phyloP scores from a whole-genome alignment of 768 basidiomycete genomes.

The Amanita muscaria region DNA sequence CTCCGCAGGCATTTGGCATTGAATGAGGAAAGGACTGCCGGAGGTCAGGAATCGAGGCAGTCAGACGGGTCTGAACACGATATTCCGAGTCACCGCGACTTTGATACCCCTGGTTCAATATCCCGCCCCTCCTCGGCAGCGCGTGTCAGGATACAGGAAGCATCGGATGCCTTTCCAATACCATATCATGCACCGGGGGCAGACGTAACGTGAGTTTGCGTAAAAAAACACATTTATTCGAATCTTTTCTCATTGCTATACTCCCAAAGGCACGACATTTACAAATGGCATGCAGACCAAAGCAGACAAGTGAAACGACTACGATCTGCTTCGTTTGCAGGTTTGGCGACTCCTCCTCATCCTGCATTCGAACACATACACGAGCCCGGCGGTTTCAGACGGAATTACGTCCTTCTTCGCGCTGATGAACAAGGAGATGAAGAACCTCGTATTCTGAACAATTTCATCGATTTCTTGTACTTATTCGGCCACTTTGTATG shows the following conservation, averaged over 20 bases:
- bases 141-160: slow-evolving; percentile 12
- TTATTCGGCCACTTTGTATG: slow-evolving; percentile 91
- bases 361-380: slow-evolving; percentile 90
- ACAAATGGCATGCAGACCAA: slow-evolving; percentile 87
- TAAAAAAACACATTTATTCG: neutral
- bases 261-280: slow-evolving; percentile 67
- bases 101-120: slow-evolving; percentile 11
- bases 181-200: slow-evolving; percentile 82
- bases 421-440: slow-evolving; percentile 60
- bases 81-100: slow-evolving; percentile 19
- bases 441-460: slow-evolving; percentile 64
- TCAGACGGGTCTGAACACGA: slow-evolving; percentile 21
- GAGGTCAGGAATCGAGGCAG: slow-evolving; percentile 21
- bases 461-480: slow-evolving; percentile 91
- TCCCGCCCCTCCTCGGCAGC: slow-evolving; percentile 19
- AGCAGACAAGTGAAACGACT: slow-evolving; percentile 49
- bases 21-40: slow-evolving; percentile 66
- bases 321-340: slow-evolving; percentile 66
- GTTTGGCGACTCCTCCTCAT: slow-evolving; percentile 43
- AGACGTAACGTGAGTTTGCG: slow-evolving; percentile 76
- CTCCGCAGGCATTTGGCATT: slow-evolving; percentile 75
- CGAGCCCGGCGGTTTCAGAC: slow-evolving; percentile 89
- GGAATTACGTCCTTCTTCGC: slow-evolving; percentile 74
- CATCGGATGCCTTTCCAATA: slow-evolving; percentile 70
- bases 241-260: slow-evolving; percentile 9